These are phyloP conservation scores for Coniophora puteana DNA, from an alignment of 1,284 basidiomycete genomes.

Conservation along the genomic window DNA sequence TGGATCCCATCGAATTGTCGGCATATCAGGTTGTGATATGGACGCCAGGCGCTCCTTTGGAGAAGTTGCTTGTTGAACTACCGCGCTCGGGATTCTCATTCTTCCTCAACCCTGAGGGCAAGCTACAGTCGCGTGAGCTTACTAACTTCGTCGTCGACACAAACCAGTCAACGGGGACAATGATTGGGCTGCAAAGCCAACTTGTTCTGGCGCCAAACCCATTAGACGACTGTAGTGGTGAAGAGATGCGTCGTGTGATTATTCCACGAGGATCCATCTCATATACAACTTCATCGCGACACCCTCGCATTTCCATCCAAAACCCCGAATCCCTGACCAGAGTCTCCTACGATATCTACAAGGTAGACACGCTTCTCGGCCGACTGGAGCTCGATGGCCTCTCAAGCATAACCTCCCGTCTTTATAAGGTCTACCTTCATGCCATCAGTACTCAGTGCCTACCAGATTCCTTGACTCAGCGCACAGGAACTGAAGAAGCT, in stretches of 20 bases:
- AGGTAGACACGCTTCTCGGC: conserved; percentile 34
- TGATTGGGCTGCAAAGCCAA: conserved; percentile 22
- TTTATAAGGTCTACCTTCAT: conserved; percentile 43
- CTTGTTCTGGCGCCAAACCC: conserved; percentile 34
- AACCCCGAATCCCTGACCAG: neutral
- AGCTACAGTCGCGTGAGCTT: conserved; percentile 26
- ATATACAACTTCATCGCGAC: too few relatives aligned
- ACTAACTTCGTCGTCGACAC: conserved; percentile 23
- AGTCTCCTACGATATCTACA: conserved; percentile 33
- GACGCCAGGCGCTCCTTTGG: too few relatives aligned
- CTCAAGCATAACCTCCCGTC: conserved; percentile 27
- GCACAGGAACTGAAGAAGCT: conserved; percentile 44
- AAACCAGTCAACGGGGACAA: conserved; percentile 5
- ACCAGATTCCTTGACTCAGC: conserved; percentile 41
- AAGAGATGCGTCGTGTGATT: conserved; percentile 28
- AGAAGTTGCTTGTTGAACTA: conserved; percentile 23
- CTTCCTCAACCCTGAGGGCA: conserved; percentile 21
- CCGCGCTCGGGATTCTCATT: conserved; percentile 39
- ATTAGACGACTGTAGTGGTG: conserved; percentile 1
- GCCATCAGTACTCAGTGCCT: conserved; percentile 36
- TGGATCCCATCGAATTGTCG: too few relatives aligned
- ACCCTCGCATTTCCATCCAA: conserved; percentile 18
- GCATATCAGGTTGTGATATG: too few relatives aligned
- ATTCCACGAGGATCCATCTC: conserved; percentile 29
- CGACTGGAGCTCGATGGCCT: conserved; percentile 31